Conservation (phyloP, 1,139 yeast species). For the Diutina mesorugosa region DNA sequence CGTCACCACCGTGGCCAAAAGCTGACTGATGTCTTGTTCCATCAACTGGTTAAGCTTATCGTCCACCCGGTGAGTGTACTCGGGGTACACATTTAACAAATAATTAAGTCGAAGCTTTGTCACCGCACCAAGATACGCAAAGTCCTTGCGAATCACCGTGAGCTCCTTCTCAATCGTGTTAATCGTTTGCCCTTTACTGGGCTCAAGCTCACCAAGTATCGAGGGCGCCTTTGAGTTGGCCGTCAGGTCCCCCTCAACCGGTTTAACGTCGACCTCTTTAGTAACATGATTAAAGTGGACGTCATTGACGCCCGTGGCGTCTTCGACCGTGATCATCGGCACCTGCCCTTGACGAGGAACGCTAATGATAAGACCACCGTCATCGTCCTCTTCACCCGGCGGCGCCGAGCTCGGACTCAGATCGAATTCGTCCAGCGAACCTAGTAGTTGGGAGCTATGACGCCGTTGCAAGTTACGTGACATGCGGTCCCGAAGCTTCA, state of each 20-base stretch:
- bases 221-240: not conserved
- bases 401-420: not conserved
- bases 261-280: not conserved
- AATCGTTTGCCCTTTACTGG: not conserved
- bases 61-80: not conserved
- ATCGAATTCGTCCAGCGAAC: not conserved
- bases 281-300: not conserved
- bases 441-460: not conserved
- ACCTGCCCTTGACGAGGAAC: not conserved
- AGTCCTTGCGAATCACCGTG: not conserved
- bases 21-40: not conserved
- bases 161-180: not conserved
- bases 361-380: not conserved
- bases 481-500: not conserved
- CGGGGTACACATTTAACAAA: slow-evolving; percentile 1
- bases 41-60: not conserved
- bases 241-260: not conserved
- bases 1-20: not conserved
- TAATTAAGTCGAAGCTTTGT: not conserved
- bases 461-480: not conserved
- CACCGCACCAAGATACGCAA: not conserved
- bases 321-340: not conserved
- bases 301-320: not conserved
- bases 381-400: not conserved
- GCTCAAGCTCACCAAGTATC: not conserved